Evolutionary conservation across 345 rosid genomes (phyloP), one percentile per base, ranked within the genome.

Genomic region (Geranium brycei): DNA sequence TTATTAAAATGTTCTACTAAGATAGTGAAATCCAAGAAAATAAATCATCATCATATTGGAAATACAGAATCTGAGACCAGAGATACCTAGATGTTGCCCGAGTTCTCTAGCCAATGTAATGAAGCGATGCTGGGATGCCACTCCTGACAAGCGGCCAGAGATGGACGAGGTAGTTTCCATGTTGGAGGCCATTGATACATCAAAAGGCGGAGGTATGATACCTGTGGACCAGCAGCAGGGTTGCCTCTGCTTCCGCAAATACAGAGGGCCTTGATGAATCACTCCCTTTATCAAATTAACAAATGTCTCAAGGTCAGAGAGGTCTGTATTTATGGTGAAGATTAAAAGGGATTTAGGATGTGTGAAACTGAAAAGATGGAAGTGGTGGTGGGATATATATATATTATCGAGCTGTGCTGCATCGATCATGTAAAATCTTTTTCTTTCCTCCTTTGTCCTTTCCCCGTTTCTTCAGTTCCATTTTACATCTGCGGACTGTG

Each of bases 121-220:
- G 98, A 92, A 89, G 76, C 77, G 90, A 59, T 92, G 98, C 71
- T 91, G 99, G 99, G 99, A 93, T 66, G 97, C 97, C 28, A 84
- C 80, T 72, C 92, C 95, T 5, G 96, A 90, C 73, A 90, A 80
- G 74, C 82, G 99, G 56, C 99, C 99, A 0, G 97, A 90, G 75
- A 93, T 93, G 99, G 97, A 86, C 17, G 99, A 93, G 80, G 99
- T 80, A 40, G 99, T 93, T 31, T 72, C 95, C 3, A 68, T 90
- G 96, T 60, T 93, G 80, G 97, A 90, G 82, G 92, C 85, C 60
- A 81, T 93, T 15, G 89, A 93, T 74, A 85, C 93, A 6, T 75
- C 95, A 19, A 90, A 87, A 67, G 99, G 97, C 1, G 97, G 99
- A 38, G 99, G 99, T 8, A 90, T 93, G 97, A 93, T 93, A 60